phyloP scores from a whole-genome alignment of 805 yeast species.

The Suhomyces sp. region DNA sequence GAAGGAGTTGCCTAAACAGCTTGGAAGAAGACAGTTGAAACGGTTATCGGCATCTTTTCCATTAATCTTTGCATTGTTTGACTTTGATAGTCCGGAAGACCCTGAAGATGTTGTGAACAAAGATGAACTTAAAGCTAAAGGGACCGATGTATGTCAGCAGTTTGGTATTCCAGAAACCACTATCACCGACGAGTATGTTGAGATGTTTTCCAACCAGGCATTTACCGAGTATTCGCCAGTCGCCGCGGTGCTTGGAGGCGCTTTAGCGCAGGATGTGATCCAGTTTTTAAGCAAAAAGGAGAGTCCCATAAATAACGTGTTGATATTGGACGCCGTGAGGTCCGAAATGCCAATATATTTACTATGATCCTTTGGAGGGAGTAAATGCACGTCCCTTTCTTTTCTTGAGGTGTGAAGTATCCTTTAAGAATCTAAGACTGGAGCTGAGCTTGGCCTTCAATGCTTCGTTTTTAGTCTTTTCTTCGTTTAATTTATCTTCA shows the following conservation, averaged over 20 bases:
- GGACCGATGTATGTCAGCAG: slow-evolving; percentile 29
- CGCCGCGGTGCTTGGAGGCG: slow-evolving; percentile 86
- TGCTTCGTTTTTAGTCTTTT: slow-evolving; percentile 20
- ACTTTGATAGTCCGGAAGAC: slow-evolving; percentile 26
- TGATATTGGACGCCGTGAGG: slow-evolving; percentile 68
- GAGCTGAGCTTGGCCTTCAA: slow-evolving; percentile 28
- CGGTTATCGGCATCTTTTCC: slow-evolving; percentile 58
- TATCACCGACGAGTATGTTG: slow-evolving; percentile 40
- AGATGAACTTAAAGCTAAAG: slow-evolving; percentile 23
- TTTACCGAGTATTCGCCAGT: slow-evolving; percentile 74
- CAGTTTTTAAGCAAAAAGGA: slow-evolving; percentile 75
- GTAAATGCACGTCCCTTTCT: slow-evolving; percentile 40
- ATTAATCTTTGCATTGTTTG: slow-evolving; percentile 54
- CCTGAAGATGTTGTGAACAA: slow-evolving; percentile 25
- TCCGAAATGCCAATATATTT: slow-evolving; percentile 76
- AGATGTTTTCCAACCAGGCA: slow-evolving; percentile 46
- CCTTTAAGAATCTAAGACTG: slow-evolving; percentile 33
- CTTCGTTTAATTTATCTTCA: slow-evolving; percentile 20
- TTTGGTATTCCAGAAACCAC: slow-evolving; percentile 43
- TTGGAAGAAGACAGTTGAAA: slow-evolving; percentile 44
- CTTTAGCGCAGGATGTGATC: slow-evolving; percentile 85
- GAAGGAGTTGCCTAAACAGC: slow-evolving; percentile 38
- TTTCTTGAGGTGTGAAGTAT: slow-evolving; percentile 41
- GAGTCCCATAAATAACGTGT: slow-evolving; percentile 76
- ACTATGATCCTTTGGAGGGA: slow-evolving; percentile 28